phyloP scores from a whole-genome alignment of 495 filamentous ascomycete species.

The Aspergillus conjunctus region DNA sequence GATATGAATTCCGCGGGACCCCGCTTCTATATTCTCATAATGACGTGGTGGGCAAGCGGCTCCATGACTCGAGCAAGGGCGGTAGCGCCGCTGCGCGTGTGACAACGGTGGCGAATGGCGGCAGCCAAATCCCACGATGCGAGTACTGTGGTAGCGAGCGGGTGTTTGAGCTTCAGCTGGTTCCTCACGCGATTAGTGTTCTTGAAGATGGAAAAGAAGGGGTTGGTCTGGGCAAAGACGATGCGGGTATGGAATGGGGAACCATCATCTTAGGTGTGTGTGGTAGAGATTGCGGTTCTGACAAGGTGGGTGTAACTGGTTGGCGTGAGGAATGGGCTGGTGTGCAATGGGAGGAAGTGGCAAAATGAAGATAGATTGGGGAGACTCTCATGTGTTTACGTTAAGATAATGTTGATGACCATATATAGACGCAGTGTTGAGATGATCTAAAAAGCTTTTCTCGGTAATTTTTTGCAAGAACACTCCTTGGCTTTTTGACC shows the following conservation, averaged over 20 bases:
- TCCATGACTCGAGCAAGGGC: slow-evolving; percentile 46
- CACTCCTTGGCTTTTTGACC: neutral
- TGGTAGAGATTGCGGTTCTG: slow-evolving; percentile 63
- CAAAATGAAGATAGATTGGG: slow-evolving; percentile 28
- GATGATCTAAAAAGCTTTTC: neutral
- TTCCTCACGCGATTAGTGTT: slow-evolving; percentile 85
- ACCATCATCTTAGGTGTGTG: slow-evolving; percentile 93
- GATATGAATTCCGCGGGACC: slow-evolving; percentile 82
- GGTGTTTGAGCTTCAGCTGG: slow-evolving; percentile 90
- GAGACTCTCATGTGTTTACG: slow-evolving; percentile 13
- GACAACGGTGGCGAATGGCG: slow-evolving; percentile 31
- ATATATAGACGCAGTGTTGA: slow-evolving; percentile 14
- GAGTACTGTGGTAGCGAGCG: slow-evolving; percentile 70
- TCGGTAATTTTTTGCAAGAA: neutral
- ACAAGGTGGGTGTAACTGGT: slow-evolving; percentile 53
- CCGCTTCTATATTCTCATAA: slow-evolving; percentile 80
- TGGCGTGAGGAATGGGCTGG: slow-evolving; percentile 95
- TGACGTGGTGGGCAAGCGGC: slow-evolving; percentile 70
- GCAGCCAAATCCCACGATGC: slow-evolving; percentile 68
- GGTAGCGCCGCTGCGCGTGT: slow-evolving; percentile 29
- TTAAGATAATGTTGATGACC: slow-evolving; percentile 19
- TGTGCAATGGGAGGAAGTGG: slow-evolving; percentile 91
- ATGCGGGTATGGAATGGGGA: slow-evolving; percentile 98
- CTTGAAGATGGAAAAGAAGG: slow-evolving; percentile 78
- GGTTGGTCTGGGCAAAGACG: slow-evolving; percentile 52